Conservation (phyloP, 768 basidiomycete genomes). For the Lactifluus piperatus region DNA sequence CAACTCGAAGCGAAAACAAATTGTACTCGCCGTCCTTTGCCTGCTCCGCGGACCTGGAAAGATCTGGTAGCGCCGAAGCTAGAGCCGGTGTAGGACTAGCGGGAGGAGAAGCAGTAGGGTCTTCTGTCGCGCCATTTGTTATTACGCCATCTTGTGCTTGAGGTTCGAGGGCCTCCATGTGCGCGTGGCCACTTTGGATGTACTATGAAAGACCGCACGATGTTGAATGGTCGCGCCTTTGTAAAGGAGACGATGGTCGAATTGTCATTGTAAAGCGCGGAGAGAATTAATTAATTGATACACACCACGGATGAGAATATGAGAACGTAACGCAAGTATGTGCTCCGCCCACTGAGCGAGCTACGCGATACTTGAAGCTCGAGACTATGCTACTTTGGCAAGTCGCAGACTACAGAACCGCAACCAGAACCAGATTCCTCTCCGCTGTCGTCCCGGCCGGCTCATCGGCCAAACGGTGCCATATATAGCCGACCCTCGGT, state of each 20-base stretch:
- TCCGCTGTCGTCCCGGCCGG: slow-evolving; percentile 9
- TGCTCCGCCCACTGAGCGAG: neutral
- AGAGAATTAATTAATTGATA: neutral
- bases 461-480: neutral
- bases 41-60: slow-evolving; percentile 10
- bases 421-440: neutral
- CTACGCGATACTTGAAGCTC: slow-evolving; percentile 7
- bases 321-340: neutral
- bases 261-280: neutral
- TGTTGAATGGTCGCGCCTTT: slow-evolving; percentile 1
- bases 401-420: neutral
- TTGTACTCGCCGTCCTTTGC: slow-evolving; percentile 9
- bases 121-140: slow-evolving; percentile 27
- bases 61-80: slow-evolving; percentile 6
- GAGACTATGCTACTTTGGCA: neutral
- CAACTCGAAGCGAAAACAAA: neutral
- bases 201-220: neutral
- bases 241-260: neutral
- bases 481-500: slow-evolving; percentile 6
- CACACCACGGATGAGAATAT: slow-evolving; percentile 7
- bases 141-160: slow-evolving; percentile 38
- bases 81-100: slow-evolving; percentile 5
- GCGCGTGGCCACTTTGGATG: slow-evolving; percentile 51
- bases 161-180: slow-evolving; percentile 64
- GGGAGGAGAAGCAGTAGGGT: slow-evolving; percentile 1